Percentiles rank a stretch among this genome's conserved stretches.
These are phyloP conservation scores for Dipodascopsis uninucleata DNA, from an alignment of 805 yeast genomes.

Conservation along the genomic window DNA sequence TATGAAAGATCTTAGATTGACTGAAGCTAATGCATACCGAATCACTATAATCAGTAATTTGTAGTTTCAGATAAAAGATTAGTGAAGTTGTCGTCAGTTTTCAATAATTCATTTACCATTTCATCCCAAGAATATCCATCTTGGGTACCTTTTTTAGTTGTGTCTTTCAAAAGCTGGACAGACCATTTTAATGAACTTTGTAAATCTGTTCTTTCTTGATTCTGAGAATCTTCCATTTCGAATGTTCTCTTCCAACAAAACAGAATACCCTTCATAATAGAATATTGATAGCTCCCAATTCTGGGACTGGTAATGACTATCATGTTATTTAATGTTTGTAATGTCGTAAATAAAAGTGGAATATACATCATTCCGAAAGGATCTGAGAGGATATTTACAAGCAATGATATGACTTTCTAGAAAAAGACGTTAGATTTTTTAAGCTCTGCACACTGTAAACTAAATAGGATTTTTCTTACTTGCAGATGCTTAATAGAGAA, in stretches of 20 bases:
- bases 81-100: too few species aligned
- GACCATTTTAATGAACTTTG: background rate
- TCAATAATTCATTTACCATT: too few species aligned
- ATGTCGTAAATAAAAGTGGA: conserved; percentile 13
- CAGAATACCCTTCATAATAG: conserved; percentile 18
- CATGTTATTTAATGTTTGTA: conserved; percentile 8
- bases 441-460: background rate
- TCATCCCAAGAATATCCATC: too few species aligned
- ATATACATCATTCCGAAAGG: conserved; percentile 20
- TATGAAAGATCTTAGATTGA: background rate
- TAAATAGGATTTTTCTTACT: background rate
- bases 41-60: background rate
- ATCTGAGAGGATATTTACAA: conserved; percentile 16
- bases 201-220: conserved; percentile 3
- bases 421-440: background rate
- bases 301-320: conserved; percentile 6
- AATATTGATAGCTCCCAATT: conserved; percentile 9
- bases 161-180: background rate
- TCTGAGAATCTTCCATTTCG: conserved; percentile 4
- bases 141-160: background rate
- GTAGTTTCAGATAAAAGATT: background rate
- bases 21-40: background rate
- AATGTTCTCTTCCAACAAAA: conserved; percentile 15
- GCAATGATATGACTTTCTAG: background rate
- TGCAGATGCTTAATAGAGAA: conserved; percentile 15